These are phyloP conservation scores for Phyllosticta paracitricarpa DNA, from an alignment of 2,329 filamentous ascomycete genomes.

Conservation along the genomic window DNA sequence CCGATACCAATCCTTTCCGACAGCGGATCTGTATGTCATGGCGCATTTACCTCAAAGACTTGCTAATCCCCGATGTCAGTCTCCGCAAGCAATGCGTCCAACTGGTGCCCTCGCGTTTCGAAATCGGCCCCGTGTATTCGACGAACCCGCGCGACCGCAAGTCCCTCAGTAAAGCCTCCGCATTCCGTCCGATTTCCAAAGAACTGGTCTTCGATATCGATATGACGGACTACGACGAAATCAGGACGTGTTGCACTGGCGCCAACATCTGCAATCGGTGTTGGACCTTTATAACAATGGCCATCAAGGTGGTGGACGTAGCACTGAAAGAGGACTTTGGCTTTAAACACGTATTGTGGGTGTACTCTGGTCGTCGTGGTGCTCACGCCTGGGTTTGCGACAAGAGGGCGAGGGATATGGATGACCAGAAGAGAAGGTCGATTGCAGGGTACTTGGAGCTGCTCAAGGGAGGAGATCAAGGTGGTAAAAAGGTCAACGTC, in stretches of 20 bases:
- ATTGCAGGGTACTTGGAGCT: constrained; percentile 87
- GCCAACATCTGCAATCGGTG: constrained; percentile 90
- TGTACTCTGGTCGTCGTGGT: constrained; percentile 93
- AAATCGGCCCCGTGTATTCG: constrained; percentile 95
- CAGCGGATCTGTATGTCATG: constrained; percentile 48
- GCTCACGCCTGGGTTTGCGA: constrained; percentile 98
- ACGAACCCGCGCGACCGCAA: constrained; percentile 93
- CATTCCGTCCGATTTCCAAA: constrained; percentile 81
- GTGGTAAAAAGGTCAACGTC: constrained; percentile 77
- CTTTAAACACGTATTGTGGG: constrained; percentile 95
- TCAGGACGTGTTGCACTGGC: constrained; percentile 88
- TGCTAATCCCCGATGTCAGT: constrained; percentile 30
- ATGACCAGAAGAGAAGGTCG: constrained; percentile 74
- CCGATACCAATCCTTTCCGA: constrained; percentile 74
- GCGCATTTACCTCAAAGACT: not conserved
- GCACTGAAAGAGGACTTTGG: constrained; percentile 90
- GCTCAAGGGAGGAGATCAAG: constrained; percentile 74
- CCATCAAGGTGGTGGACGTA: constrained; percentile 83
- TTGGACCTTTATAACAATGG: constrained; percentile 97
- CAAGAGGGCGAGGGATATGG: constrained; percentile 69
- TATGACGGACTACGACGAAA: constrained; percentile 96
- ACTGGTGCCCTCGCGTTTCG: constrained; percentile 85
- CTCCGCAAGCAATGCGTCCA: constrained; percentile 86
- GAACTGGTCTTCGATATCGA: constrained; percentile 99
- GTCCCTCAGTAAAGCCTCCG: constrained; percentile 64